Conservation (phyloP, 2,329 filamentous ascomycete genomes). For the Penicillium hordei region DNA sequence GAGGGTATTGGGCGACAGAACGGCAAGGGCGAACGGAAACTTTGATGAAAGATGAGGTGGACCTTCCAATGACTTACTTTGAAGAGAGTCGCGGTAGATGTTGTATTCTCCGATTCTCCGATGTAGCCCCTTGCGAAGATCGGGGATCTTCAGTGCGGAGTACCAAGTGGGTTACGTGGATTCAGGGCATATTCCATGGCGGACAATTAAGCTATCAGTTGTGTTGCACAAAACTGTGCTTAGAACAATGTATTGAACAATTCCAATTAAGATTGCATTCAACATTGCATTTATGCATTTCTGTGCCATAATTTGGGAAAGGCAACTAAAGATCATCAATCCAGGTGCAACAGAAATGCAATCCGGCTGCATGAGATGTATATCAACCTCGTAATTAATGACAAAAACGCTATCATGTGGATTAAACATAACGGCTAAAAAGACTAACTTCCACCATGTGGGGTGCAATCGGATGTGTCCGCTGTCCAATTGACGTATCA, state of each 20-base stretch:
- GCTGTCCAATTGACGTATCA: background rate
- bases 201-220: background rate
- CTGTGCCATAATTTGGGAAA: background rate
- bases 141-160: background rate
- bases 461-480: background rate
- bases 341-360: background rate
- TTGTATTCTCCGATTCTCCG: background rate
- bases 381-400: background rate
- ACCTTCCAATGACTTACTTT: background rate
- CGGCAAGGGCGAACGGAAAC: background rate
- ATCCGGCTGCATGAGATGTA: background rate
- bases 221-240: background rate
- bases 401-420: background rate
- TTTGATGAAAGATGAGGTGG: background rate
- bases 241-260: background rate
- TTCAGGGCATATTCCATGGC: background rate
- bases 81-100: background rate
- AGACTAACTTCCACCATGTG: background rate
- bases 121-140: background rate
- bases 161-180: background rate
- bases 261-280: background rate
- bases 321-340: background rate
- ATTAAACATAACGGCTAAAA: background rate
- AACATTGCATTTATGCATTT: background rate
- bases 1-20: background rate